Evolutionary conservation across 2,329 filamentous ascomycete species (phyloP).

Genomic region (Colletotrichum tofieldiae): DNA sequence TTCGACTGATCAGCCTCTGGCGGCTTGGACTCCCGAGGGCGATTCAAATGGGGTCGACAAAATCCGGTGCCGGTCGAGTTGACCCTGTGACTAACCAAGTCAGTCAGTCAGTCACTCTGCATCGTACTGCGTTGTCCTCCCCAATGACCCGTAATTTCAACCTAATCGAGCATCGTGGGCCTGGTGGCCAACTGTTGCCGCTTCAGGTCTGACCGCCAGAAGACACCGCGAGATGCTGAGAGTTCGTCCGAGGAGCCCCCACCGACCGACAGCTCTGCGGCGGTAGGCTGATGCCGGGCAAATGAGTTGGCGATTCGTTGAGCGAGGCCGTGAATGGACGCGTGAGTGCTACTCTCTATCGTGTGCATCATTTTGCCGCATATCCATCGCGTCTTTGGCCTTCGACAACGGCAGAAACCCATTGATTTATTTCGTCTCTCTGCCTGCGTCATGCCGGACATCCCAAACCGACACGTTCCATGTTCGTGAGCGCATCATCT

Average conservation of each 20-base stretch:
- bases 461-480: constrained; percentile 10
- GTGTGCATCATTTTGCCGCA: background rate
- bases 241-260: constrained; percentile 9
- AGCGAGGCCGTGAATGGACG: background rate
- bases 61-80: constrained; percentile 11
- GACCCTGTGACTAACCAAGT: constrained; percentile 9
- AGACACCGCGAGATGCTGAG: constrained; percentile 7
- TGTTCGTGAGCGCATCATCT: background rate
- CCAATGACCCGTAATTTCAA: constrained; percentile 39
- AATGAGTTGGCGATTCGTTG: background rate
- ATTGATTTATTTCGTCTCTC: background rate
- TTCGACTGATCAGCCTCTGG: background rate
- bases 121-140: constrained; percentile 28
- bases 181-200: constrained; percentile 11
- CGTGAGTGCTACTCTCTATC: background rate
- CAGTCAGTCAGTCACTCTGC: constrained; percentile 16
- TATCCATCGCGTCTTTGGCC: background rate
- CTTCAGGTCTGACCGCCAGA: constrained; percentile 41
- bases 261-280: background rate
- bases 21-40: background rate
- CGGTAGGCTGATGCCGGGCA: background rate
- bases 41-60: constrained; percentile 19
- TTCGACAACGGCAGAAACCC: background rate
- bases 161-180: constrained; percentile 23
- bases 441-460: constrained; percentile 16